A percentile compares a stretch with the other conserved stretches of the same genome.
These are phyloP conservation scores for Fagus sylvatica DNA, from an alignment of 306 rosid species.

Conservation along the genomic window DNA sequence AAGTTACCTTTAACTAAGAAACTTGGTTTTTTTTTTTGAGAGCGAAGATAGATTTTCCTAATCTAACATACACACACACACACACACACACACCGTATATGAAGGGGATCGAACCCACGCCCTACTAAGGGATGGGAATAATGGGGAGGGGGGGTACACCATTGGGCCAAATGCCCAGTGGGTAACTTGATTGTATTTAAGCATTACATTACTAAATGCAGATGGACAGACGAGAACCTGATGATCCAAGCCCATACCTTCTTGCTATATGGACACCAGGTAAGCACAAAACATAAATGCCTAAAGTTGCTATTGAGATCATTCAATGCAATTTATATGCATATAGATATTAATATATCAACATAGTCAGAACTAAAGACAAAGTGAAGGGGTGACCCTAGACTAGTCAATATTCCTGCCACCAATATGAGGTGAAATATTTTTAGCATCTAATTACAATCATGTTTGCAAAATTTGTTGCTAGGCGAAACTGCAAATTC, in stretches of 20 bases:
- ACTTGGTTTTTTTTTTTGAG: not conserved
- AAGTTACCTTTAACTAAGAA: slow-evolving; percentile 19
- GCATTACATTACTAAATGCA: slow-evolving; percentile 30
- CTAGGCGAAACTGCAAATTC: slow-evolving; percentile 83
- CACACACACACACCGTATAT: too few species aligned
- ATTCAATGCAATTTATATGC: not conserved
- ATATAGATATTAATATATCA: not conserved
- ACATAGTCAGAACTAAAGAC: slow-evolving; percentile 6
- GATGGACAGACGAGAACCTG: slow-evolving; percentile 84
- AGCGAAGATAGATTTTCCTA: too few species aligned
- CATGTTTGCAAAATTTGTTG: slow-evolving; percentile 17
- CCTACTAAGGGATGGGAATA: too few species aligned
- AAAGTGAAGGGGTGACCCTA: slow-evolving; percentile 6
- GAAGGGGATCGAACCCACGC: too few species aligned
- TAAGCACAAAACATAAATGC: slow-evolving; percentile 32
- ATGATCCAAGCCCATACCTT: slow-evolving; percentile 96
- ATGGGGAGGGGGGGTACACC: too few species aligned
- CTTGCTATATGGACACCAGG: slow-evolving; percentile 99
- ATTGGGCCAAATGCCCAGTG: too few species aligned
- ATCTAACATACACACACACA: too few species aligned
- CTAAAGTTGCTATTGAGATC: slow-evolving; percentile 7
- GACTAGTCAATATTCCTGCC: slow-evolving; percentile 13
- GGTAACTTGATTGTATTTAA: slow-evolving; percentile 14
- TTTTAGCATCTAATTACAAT: slow-evolving; percentile 13
- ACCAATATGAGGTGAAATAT: slow-evolving; percentile 15